phyloP scores from a whole-genome alignment of 306 rosid species.

The Sophora flavescens region DNA sequence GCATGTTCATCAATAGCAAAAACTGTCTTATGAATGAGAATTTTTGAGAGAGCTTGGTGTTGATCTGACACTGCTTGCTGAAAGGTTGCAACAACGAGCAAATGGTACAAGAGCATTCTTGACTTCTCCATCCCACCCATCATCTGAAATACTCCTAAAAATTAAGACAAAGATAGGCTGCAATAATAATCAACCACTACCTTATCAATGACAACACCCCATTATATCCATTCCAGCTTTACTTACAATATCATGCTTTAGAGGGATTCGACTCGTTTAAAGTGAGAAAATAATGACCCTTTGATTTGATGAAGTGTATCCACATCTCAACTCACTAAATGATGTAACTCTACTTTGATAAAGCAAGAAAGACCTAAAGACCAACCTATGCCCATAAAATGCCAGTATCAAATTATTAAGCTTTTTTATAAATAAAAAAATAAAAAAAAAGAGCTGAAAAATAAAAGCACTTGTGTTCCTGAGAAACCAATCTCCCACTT shows the following conservation, averaged over 20 bases:
- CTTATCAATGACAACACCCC: not conserved
- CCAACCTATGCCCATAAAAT: constrained; percentile 6
- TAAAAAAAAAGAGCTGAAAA: not conserved
- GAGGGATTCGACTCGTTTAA: too few species aligned
- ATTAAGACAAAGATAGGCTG: not conserved
- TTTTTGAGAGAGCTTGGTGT: constrained; percentile 74
- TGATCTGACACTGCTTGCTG: constrained; percentile 61
- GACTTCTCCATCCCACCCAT: constrained; percentile 46
- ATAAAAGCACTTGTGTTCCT: not conserved
- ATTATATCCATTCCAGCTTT: too few species aligned
- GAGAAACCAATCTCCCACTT: constrained; percentile 14
- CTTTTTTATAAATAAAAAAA: too few species aligned
- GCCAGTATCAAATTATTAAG: not conserved
- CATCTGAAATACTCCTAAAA: constrained; percentile 39
- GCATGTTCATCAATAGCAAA: constrained; percentile 63
- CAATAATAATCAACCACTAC: not conserved
- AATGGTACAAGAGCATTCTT: constrained; percentile 45
- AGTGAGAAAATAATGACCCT: too few species aligned
- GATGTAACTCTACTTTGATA: too few species aligned
- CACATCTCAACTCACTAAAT: too few species aligned
- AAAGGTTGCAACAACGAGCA: constrained; percentile 52
- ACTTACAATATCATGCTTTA: too few species aligned
- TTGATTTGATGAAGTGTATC: too few species aligned
- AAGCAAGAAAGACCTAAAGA: not conserved
- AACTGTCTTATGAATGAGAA: constrained; percentile 63